A percentile compares a stretch with the other conserved stretches of the same genome.
These are phyloP conservation scores for Wickerhamomyces alni DNA, from an alignment of 805 yeast species.

Conservation along the genomic window DNA sequence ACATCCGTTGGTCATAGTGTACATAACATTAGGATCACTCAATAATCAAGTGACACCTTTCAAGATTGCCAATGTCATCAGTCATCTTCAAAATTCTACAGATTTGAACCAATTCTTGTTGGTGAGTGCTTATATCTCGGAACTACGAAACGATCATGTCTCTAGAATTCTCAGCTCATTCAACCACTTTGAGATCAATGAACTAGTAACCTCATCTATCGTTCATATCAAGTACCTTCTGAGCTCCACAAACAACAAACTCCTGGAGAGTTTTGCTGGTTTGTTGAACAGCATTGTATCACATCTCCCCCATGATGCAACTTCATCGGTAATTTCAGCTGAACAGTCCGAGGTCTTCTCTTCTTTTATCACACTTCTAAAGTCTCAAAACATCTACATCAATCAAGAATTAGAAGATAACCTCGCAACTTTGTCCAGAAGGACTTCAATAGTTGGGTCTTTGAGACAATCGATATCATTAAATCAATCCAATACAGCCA, in stretches of 20 bases:
- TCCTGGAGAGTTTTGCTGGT: constrained; percentile 9
- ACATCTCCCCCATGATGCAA: constrained; percentile 6
- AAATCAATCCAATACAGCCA: neutral
- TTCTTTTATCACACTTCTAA: constrained; percentile 5
- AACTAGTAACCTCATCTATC: constrained; percentile 6
- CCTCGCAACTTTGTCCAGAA: constrained; percentile 10
- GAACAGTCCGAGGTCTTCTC: constrained; percentile 10
- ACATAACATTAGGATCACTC: constrained; percentile 6
- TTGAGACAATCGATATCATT: constrained; percentile 10
- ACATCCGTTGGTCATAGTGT: constrained; percentile 19
- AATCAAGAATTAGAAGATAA: constrained; percentile 12
- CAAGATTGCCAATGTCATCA: constrained; percentile 10
- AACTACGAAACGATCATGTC: constrained; percentile 8
- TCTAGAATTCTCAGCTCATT: constrained; percentile 5
- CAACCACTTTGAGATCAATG: constrained; percentile 12
- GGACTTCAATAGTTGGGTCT: constrained; percentile 8
- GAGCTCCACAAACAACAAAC: neutral
- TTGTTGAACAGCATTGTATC: constrained; percentile 11
- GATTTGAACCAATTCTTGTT: constrained; percentile 15
- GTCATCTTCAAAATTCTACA: constrained; percentile 6
- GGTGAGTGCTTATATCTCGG: constrained; percentile 10
- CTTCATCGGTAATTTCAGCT: constrained; percentile 2
- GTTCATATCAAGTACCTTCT: constrained; percentile 8
- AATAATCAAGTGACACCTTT: constrained; percentile 7
- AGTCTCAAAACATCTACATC: constrained; percentile 2